A percentile compares a stretch with the other conserved stretches of the same genome.
These are phyloP conservation scores for Yarrowia hollandica DNA, from an alignment of 805 yeast species.

Conservation along the genomic window DNA sequence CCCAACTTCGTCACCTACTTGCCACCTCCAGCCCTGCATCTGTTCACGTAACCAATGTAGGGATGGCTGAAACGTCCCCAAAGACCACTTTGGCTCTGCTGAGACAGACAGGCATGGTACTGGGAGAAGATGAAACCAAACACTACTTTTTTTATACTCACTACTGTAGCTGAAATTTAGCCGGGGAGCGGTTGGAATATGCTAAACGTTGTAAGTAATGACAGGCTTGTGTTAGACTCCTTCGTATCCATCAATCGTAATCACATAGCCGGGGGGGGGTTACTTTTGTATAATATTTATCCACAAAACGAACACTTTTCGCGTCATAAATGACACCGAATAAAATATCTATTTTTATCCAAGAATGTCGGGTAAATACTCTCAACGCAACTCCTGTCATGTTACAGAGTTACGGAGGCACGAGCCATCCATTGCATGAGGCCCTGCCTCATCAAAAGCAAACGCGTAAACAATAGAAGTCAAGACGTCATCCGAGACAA, in stretches of 20 bases:
- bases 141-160: no score
- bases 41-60: neutral
- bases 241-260: no score
- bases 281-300: no score
- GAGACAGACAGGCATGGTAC: neutral
- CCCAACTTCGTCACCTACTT: neutral
- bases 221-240: no score
- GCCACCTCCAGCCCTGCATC: constrained; percentile 2
- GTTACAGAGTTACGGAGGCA: constrained; percentile 1
- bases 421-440: neutral
- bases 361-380: neutral
- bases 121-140: no score
- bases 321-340: no score
- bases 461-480: neutral
- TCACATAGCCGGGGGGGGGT: no score
- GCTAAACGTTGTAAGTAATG: no score
- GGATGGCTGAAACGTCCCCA: neutral
- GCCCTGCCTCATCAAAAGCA: constrained; percentile 3
- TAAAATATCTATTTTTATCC: constrained; percentile 10
- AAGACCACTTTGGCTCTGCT: neutral
- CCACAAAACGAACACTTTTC: no score
- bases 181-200: no score
- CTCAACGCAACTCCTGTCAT: neutral
- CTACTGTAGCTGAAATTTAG: no score
- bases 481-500: neutral